Evolutionary conservation across 2,329 filamentous ascomycete species (phyloP).

Genomic region (Paramyrothecium roridum): DNA sequence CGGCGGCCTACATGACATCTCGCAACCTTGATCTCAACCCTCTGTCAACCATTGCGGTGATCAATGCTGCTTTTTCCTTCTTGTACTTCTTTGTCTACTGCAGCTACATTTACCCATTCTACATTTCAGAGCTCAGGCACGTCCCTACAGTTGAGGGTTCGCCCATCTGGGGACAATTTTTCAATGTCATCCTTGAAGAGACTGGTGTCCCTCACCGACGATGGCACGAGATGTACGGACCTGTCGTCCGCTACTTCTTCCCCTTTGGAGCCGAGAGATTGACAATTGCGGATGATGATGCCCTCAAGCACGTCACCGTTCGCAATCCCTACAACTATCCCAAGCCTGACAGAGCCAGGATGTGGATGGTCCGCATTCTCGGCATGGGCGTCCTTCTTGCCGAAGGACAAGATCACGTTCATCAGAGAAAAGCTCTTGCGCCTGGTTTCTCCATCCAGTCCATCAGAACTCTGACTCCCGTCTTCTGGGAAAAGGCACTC

Average conservation of each 20-base stretch:
- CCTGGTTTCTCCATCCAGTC: conserved; percentile 35
- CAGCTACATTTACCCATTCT: conserved; percentile 36
- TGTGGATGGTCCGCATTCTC: conserved; percentile 40
- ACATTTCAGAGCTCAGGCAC: conserved; percentile 37
- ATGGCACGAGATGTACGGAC: conserved; percentile 37
- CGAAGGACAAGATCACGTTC: conserved; percentile 37
- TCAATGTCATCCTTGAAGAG: conserved; percentile 36
- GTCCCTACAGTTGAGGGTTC: conserved; percentile 37
- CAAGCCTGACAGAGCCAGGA: conserved; percentile 31
- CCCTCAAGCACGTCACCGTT: conserved; percentile 39
- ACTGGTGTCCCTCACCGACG: conserved; percentile 36
- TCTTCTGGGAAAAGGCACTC: conserved; percentile 38
- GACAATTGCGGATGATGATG: conserved; percentile 39
- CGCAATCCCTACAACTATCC: conserved; percentile 37
- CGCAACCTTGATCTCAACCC: background rate
- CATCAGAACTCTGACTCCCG: conserved; percentile 30
- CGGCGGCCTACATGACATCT: background rate
- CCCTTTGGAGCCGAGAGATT: conserved; percentile 40
- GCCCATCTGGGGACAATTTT: conserved; percentile 40
- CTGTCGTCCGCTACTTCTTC: conserved; percentile 43
- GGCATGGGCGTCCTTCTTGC: conserved; percentile 39
- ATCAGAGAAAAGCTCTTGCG: conserved; percentile 29
- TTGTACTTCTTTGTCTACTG: conserved; percentile 29
- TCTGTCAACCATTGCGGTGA: background rate
- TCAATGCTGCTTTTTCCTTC: conserved; percentile 21